Base-by-base conservation (phyloP, 2,329 filamentous ascomycete genomes). In the Colletotrichum agaves region DNA sequence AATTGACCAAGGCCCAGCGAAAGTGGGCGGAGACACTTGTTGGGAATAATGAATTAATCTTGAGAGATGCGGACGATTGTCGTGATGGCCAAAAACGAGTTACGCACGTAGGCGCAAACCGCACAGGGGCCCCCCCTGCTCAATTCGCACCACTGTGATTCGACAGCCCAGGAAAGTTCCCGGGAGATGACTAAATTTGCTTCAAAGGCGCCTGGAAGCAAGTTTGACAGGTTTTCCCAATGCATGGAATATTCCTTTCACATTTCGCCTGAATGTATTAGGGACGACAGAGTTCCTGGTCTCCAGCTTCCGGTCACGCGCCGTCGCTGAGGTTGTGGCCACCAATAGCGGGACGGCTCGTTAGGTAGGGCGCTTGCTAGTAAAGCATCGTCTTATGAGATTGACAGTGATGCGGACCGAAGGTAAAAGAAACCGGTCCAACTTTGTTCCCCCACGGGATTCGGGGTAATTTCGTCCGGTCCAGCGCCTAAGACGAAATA, bases 321-420 rank as follows among this genome's bases (percentile, higher is more conserved):
- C 33, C 33, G 58, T 27, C 57, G 49, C 17, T 43, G 31, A 44
- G 15, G 41, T 37, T n/a, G 15, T 12, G 5, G 35, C 63, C 59
- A 63, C n/a, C 12, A 23, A 17, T 33, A n/a, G 31, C 63, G 63
- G 63, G 44, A 57, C 63, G 63, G 63, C 12, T 63, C 59, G 63
- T 63, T 63, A 44, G 59, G 33, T 63, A 44, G 59, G 33, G 41
- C 50, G 41, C 23, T 27, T 27, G 10, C 15, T 19, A n/a, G 21
- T 44, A 10, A 10, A 43, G 19, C n/a, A 4, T 23, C 10, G 39
- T 23, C 21, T 27, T 62, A 35, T n/a, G 33, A 19, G 49, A 33
- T 23, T 37, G 57, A 33, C 31, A 35, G 35, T 21, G 10, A 46
- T 12, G 39, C 17, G n/a, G 31, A 39, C 15, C 17, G 21, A 49